phyloP scores from a whole-genome alignment of 768 basidiomycete species.

The Panus rudis region DNA sequence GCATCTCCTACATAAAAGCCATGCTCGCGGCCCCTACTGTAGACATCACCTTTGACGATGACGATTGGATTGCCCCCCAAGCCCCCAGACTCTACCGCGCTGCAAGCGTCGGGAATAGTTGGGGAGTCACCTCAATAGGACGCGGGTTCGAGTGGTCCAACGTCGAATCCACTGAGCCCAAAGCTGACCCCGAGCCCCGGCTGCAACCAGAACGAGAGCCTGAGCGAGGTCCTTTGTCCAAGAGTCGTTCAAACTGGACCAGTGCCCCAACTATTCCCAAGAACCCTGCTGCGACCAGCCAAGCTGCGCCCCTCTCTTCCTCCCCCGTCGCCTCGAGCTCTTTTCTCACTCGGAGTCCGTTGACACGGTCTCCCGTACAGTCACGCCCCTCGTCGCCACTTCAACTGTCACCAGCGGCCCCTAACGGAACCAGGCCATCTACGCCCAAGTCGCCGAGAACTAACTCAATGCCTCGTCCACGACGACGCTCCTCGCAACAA shows the following conservation, averaged over 20 bases:
- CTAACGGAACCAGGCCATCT: conserved; percentile 22
- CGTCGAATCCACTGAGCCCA: conserved; percentile 23
- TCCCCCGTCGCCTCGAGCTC: conserved; percentile 7
- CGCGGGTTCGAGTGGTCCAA: conserved; percentile 71
- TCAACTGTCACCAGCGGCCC: conserved; percentile 18
- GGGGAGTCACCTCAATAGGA: conserved; percentile 81
- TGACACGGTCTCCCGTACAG: conserved; percentile 19
- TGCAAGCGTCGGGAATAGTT: conserved; percentile 68
- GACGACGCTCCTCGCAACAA: conserved; percentile 77
- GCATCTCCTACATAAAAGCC: conserved; percentile 8
- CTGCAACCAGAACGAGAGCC: neutral
- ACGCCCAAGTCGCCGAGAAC: conserved; percentile 30
- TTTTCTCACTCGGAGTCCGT: too few relatives aligned
- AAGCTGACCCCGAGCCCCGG: neutral
- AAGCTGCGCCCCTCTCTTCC: conserved; percentile 9
- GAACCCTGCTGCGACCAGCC: conserved; percentile 10
- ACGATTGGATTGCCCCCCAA: conserved; percentile 57
- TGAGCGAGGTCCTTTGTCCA: conserved; percentile 5
- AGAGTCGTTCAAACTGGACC: conserved; percentile 15
- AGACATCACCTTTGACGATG: conserved; percentile 57
- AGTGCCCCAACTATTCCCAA: conserved; percentile 14
- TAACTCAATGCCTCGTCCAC: conserved; percentile 56
- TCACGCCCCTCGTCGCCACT: conserved; percentile 21
- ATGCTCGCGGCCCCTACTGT: conserved; percentile 39
- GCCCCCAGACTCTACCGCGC: conserved; percentile 44